These are phyloP conservation scores for Vitrella brassicaformis DNA, from an alignment of 73 alveolate genomes.

Conservation along the genomic window DNA sequence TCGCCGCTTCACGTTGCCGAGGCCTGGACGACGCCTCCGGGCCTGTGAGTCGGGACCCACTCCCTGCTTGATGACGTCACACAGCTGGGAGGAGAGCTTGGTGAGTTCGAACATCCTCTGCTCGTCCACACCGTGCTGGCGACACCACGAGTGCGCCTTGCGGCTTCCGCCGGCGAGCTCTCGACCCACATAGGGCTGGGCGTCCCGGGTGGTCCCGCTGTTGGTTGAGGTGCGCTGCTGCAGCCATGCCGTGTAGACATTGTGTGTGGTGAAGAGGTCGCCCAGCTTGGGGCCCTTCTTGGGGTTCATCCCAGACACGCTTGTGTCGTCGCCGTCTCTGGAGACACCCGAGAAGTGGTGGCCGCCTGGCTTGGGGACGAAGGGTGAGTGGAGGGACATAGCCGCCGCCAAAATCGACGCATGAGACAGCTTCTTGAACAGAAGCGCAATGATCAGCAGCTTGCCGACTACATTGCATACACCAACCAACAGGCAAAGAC, in stretches of 20 bases:
- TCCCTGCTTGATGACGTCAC: constrained; percentile 19
- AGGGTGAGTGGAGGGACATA: neutral
- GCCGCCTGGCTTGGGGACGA: constrained; percentile 1
- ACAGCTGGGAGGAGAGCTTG: constrained; percentile 23
- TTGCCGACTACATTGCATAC: neutral
- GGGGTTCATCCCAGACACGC: too few species aligned
- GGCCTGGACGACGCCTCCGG: neutral
- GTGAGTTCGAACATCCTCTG: neutral
- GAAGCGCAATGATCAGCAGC: neutral
- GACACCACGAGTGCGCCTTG: constrained; percentile 3
- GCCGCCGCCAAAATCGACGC: neutral
- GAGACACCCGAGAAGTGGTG: too few species aligned
- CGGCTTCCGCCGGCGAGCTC: neutral
- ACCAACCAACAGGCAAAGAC: neutral
- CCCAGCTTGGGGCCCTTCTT: neutral
- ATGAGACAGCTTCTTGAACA: neutral
- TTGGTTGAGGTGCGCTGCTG: constrained; percentile 11
- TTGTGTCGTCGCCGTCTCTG: too few species aligned
- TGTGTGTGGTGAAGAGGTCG: neutral
- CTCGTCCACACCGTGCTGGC: constrained; percentile 32
- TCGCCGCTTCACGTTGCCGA: constrained; percentile 1
- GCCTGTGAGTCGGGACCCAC: constrained; percentile 3
- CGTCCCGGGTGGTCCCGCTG: constrained; percentile 3
- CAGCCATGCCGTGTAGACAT: constrained; percentile 20
- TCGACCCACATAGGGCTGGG: neutral